phyloP scores from a whole-genome alignment of 495 filamentous ascomycete species.

The Aspergillus carlsbadensis region DNA sequence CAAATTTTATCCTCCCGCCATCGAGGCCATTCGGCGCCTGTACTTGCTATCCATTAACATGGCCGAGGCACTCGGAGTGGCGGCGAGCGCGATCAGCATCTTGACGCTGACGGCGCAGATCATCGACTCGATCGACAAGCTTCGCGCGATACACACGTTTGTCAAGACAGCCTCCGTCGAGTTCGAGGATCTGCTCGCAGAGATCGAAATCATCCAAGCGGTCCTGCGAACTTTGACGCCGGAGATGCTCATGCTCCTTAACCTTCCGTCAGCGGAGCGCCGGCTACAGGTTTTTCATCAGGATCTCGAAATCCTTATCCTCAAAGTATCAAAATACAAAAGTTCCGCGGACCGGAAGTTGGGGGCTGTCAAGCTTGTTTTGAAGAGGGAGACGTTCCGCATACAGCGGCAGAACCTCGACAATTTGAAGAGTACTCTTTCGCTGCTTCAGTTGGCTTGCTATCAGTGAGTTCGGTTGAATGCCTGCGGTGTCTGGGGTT shows the following conservation, averaged over 20 bases:
- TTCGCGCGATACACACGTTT: background rate
- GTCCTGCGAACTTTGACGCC: background rate
- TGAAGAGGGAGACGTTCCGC: background rate
- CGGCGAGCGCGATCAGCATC: no score
- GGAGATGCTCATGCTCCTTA: background rate
- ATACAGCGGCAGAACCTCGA: background rate
- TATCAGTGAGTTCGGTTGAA: background rate
- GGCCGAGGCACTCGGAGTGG: no score
- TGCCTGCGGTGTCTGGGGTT: no score
- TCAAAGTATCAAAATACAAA: background rate
- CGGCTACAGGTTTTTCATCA: background rate
- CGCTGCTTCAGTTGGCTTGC: background rate
- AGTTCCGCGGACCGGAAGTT: background rate
- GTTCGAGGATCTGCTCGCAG: background rate
- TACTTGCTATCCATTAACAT: no score
- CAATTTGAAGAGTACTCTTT: background rate
- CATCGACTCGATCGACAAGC: no score
- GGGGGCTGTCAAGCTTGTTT: background rate
- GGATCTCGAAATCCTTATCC: background rate
- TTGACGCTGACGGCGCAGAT: no score
- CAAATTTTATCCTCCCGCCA: no score
- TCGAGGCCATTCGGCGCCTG: no score
- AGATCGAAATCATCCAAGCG: background rate
- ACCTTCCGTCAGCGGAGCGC: background rate
- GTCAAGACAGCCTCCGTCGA: background rate